phyloP scores from a whole-genome alignment of 2,329 filamentous ascomycete genomes.

The Chaetothyriales sp. region DNA sequence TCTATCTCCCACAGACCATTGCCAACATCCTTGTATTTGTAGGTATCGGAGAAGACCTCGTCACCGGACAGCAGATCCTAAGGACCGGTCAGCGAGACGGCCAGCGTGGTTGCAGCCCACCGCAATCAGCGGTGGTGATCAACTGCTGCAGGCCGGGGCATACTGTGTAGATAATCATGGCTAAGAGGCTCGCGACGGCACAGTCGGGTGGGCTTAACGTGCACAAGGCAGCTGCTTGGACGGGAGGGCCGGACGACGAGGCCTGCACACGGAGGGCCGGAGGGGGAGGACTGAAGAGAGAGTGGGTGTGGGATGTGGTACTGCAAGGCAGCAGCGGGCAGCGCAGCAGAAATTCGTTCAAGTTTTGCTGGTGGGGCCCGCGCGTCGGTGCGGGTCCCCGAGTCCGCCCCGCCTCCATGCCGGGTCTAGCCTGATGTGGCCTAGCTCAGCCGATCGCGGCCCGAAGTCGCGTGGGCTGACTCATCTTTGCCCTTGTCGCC shows the following conservation, averaged over 20 bases:
- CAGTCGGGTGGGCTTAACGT: slow-evolving; percentile 13
- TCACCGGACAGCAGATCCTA: slow-evolving; percentile 82
- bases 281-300: too few relatives aligned
- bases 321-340: neutral
- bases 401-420: too few relatives aligned
- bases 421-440: neutral
- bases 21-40: slow-evolving; percentile 67
- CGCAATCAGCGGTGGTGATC: slow-evolving; percentile 3
- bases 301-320: too few relatives aligned
- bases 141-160: slow-evolving; percentile 16
- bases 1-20: slow-evolving; percentile 78
- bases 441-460: neutral
- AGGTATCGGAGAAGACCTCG: slow-evolving; percentile 96
- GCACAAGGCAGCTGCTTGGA: slow-evolving; percentile 10
- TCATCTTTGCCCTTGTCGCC: neutral
- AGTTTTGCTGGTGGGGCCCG: neutral
- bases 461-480: neutral
- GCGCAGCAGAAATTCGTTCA: neutral
- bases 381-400: too few relatives aligned
- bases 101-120: neutral
- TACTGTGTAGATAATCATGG: slow-evolving; percentile 64
- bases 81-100: neutral
- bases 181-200: slow-evolving; percentile 11
- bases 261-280: too few relatives aligned
- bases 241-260: too few relatives aligned